phyloP scores from a whole-genome alignment of 495 filamentous ascomycete species.

The Penicillium canescens region DNA sequence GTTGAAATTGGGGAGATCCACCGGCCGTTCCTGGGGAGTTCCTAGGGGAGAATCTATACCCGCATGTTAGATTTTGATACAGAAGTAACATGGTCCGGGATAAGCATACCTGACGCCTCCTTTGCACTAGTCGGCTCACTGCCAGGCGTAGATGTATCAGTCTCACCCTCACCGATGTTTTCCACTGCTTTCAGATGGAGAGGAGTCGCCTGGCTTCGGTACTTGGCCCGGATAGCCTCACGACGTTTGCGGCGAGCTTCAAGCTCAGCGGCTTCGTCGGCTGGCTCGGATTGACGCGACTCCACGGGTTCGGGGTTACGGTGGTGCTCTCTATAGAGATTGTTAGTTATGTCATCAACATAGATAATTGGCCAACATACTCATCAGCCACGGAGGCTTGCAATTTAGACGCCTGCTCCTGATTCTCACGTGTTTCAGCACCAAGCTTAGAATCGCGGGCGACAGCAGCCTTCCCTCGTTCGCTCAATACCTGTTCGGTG shows the following conservation, averaged over 20 bases:
- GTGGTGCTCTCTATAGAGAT: constrained; percentile 9
- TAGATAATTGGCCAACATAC: constrained; percentile 35
- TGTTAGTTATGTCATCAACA: constrained; percentile 8
- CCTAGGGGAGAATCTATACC: constrained; percentile 22
- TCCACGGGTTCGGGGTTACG: constrained; percentile 20
- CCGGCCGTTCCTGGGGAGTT: constrained; percentile 49
- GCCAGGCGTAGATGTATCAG: constrained; percentile 54
- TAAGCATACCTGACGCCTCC: constrained; percentile 28
- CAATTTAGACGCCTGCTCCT: constrained; percentile 47
- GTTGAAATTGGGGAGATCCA: constrained; percentile 53
- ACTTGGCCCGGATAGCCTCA: constrained; percentile 85
- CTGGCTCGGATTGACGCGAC: constrained; percentile 40
- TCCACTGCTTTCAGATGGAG: constrained; percentile 72
- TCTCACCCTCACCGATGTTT: constrained; percentile 56
- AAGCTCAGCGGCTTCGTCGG: constrained; percentile 78
- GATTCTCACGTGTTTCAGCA: constrained; percentile 67
- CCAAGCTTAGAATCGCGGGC: constrained; percentile 58
- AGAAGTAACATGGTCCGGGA: not conserved
- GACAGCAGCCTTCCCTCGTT: constrained; percentile 57
- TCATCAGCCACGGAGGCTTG: constrained; percentile 31
- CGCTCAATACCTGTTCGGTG: constrained; percentile 67
- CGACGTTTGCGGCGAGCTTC: constrained; percentile 84
- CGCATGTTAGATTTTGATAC: constrained; percentile 5
- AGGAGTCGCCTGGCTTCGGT: constrained; percentile 69
- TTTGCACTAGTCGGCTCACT: constrained; percentile 37